phyloP scores from a whole-genome alignment of 164 flowering plant genomes.

The Magnolia kwangsiensis region DNA sequence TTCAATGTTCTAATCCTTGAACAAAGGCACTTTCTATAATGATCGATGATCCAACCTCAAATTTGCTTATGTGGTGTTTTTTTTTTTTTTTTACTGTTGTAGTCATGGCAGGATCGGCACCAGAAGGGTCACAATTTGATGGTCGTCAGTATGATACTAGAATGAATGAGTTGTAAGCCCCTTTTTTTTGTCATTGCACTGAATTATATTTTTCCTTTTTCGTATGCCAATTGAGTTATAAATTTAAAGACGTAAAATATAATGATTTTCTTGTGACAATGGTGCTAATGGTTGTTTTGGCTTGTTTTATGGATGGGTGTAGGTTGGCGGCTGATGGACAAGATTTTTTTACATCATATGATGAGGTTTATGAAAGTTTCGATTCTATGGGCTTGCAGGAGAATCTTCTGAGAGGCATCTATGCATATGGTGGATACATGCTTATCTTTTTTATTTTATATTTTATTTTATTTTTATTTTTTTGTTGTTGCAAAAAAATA shows the following conservation, averaged over 20 bases:
- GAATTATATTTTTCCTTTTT: not conserved
- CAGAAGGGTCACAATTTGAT: slow-evolving; percentile 60
- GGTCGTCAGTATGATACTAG: slow-evolving; percentile 48
- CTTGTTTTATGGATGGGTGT: slow-evolving; percentile 6
- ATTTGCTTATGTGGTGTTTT: not conserved
- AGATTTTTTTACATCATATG: slow-evolving; percentile 70
- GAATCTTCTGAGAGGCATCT: slow-evolving; percentile 78
- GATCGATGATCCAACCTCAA: too few species aligned
- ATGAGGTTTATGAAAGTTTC: slow-evolving; percentile 69
- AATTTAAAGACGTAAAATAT: not conserved
- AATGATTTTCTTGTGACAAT: not conserved
- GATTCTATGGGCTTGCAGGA: slow-evolving; percentile 67
- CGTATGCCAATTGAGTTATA: not conserved
- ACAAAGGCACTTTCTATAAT: too few species aligned
- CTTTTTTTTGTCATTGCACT: not conserved
- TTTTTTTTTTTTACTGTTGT: not conserved
- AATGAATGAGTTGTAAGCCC: slow-evolving; percentile 48
- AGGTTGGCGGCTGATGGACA: slow-evolving; percentile 47
- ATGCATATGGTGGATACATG: slow-evolving; percentile 61
- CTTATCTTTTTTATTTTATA: not conserved
- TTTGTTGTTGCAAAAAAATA: not conserved
- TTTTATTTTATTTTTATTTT: too few species aligned
- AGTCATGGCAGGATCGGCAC: slow-evolving; percentile 14
- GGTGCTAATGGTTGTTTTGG: not conserved
- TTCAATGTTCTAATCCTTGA: too few species aligned